Base-by-base conservation (phyloP, 371 early-diverging fungal genomes). In the Mucor circinelloides region DNA sequence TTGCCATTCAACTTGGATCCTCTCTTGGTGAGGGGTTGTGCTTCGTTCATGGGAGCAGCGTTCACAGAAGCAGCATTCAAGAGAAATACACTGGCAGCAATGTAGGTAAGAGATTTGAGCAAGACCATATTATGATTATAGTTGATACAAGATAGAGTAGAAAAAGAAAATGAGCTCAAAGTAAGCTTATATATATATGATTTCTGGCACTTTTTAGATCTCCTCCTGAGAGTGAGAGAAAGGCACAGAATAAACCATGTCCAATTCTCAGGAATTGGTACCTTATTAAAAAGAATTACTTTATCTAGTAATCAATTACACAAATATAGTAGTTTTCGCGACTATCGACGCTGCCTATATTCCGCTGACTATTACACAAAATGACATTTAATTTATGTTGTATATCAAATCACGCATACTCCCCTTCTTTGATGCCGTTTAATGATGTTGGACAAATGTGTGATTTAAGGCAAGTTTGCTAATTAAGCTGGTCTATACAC, bases 1-100 rank as follows among this genome's bases (percentile, higher is more conserved):
- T 75, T 78, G 27, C 80, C 82, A 28, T 42, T 52, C 27, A 71
- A 57, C 25, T n/a, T 23, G 10, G 32, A 38, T 0, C 68, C 65
- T 72, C 64, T 64, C 44, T 72, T 67, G 15, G 57, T 36, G 36
- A 72, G 68, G 8, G 72, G 46, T 12, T 61, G 42, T 27, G 28
- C 38, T 55, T 36, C 40, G 27, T 57, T 36, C n/a, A 55, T 23
- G 23, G 65, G 68, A 2, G 31, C 44, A 27, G 65, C 61, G 15
- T 44, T 21, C 0, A 64, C 62, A 31, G 42, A 8, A 1, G 48
- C 34, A 15, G 50, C 30, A 32, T 63, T 55, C 6, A 66, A 44
- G 0, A 67, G 54, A 17, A 67, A 28, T 15, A 61, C 25, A 46
- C 58, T 67, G 13, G 48, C 42, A 34, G 67, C 46, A 19, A 70